These are phyloP conservation scores for Pseudogymnoascus sp. DNA, from an alignment of 2,329 filamentous ascomycete species.

Conservation along the genomic window DNA sequence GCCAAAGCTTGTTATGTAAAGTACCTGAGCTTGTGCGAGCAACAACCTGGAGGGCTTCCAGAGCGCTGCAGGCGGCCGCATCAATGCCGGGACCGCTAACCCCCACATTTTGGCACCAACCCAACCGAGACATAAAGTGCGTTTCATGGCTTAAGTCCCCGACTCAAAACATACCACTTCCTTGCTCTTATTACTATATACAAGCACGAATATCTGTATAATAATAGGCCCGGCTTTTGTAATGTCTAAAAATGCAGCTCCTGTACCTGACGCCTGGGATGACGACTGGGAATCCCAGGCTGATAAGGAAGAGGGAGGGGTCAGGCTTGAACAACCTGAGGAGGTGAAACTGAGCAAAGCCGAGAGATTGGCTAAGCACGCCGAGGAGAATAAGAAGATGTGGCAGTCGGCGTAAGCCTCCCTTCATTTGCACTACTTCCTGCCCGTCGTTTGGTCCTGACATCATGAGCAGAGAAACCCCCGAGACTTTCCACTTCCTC, in stretches of 20 bases:
- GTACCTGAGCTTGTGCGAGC: not conserved
- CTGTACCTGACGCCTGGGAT: constrained; percentile 72
- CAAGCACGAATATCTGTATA: not conserved
- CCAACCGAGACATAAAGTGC: constrained; percentile 6
- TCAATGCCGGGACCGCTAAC: not conserved
- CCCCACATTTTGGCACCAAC: constrained; percentile 3
- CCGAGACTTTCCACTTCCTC: constrained; percentile 68
- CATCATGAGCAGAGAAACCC: constrained; percentile 53
- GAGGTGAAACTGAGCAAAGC: constrained; percentile 54
- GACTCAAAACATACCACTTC: not conserved
- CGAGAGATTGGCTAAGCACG: constrained; percentile 72
- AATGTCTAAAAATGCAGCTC: constrained; percentile 15
- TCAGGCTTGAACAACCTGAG: constrained; percentile 17
- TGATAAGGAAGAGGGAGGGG: constrained; percentile 41
- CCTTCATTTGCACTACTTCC: constrained; percentile 12
- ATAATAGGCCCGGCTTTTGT: not conserved
- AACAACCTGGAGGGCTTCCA: constrained; percentile 4
- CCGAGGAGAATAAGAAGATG: constrained; percentile 73
- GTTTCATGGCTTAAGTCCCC: constrained; percentile 2
- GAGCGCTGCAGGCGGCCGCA: not conserved
- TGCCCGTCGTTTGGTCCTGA: not conserved
- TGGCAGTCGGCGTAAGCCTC: constrained; percentile 77
- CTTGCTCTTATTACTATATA: constrained; percentile 3
- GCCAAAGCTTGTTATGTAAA: not conserved
- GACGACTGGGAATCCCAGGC: constrained; percentile 81